These are phyloP conservation scores for Fonsecaea nubica DNA, from an alignment of 2,329 filamentous ascomycete genomes.

Conservation along the genomic window DNA sequence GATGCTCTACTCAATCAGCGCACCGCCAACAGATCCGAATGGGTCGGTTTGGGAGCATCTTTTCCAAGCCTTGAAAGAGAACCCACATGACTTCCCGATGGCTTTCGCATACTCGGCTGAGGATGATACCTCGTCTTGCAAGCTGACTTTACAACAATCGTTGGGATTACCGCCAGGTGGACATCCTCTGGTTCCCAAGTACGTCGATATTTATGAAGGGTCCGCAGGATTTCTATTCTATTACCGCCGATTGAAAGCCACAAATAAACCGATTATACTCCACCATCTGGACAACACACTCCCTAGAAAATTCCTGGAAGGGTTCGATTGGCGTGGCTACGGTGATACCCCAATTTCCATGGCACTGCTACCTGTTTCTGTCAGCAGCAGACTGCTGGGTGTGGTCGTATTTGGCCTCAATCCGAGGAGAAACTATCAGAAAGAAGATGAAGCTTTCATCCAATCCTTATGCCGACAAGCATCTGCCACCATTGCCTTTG, in stretches of 20 bases:
- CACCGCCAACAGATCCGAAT: slow-evolving; percentile 50
- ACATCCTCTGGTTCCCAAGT: slow-evolving; percentile 42
- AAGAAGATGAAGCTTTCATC: slow-evolving; percentile 32
- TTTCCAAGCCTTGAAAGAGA: slow-evolving; percentile 53
- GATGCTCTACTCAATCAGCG: slow-evolving; percentile 53
- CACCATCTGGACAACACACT: slow-evolving; percentile 28
- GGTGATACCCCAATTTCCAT: slow-evolving; percentile 26
- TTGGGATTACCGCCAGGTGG: slow-evolving; percentile 42
- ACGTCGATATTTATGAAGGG: slow-evolving; percentile 42
- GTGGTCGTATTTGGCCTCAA: slow-evolving; percentile 35
- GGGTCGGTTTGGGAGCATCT: slow-evolving; percentile 58
- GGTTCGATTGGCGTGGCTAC: slow-evolving; percentile 33
- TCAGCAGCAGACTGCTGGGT: slow-evolving; percentile 31
- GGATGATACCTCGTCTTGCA: slow-evolving; percentile 42
- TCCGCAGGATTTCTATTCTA: slow-evolving; percentile 47
- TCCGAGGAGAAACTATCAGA: slow-evolving; percentile 29
- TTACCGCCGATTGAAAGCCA: slow-evolving; percentile 28
- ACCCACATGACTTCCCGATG: slow-evolving; percentile 59
- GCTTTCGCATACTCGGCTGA: slow-evolving; percentile 61
- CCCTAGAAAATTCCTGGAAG: slow-evolving; percentile 26
- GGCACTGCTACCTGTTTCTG: slow-evolving; percentile 33
- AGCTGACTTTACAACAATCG: slow-evolving; percentile 31
- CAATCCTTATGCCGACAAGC: slow-evolving; percentile 29
- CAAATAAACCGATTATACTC: slow-evolving; percentile 30
- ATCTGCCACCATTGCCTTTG: slow-evolving; percentile 29